Conservation (phyloP, 805 yeast genomes). For the Starmerella cellae region DNA sequence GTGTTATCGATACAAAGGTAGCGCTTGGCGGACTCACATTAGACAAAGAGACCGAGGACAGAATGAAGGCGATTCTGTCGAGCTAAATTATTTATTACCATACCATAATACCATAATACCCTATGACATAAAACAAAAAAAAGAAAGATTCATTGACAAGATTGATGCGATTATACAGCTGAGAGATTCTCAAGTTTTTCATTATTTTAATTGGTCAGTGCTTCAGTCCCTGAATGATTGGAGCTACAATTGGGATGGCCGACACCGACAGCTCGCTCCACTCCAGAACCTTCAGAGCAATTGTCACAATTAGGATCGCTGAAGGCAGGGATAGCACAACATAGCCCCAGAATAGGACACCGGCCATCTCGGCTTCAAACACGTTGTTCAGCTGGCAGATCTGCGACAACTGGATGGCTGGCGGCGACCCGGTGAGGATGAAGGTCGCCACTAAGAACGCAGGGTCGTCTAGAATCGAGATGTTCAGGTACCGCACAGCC, state of each 20-base stretch:
- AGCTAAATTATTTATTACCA: no score
- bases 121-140: no score
- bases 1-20: constrained; percentile 4
- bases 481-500: constrained; percentile 38
- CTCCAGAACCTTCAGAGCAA: constrained; percentile 41
- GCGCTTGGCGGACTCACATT: constrained; percentile 9
- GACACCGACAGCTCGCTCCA: constrained; percentile 32
- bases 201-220: no score
- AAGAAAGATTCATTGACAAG: no score
- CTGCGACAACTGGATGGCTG: constrained; percentile 55
- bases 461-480: constrained; percentile 41
- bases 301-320: constrained; percentile 42
- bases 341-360: constrained; percentile 56
- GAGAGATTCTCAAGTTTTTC: no score
- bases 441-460: constrained; percentile 48
- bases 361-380: constrained; percentile 52
- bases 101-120: no score
- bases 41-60: constrained; percentile 1
- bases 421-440: constrained; percentile 48
- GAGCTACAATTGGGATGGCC: not conserved
- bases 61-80: constrained; percentile 3
- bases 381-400: constrained; percentile 49
- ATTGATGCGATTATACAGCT: no score
- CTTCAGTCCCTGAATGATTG: not conserved
- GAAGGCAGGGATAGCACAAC: constrained; percentile 48